A percentile compares a stretch with the other conserved stretches of the same genome.
phyloP scores from a whole-genome alignment of 2,329 filamentous ascomycete genomes.

The Westerdykella ornata region DNA sequence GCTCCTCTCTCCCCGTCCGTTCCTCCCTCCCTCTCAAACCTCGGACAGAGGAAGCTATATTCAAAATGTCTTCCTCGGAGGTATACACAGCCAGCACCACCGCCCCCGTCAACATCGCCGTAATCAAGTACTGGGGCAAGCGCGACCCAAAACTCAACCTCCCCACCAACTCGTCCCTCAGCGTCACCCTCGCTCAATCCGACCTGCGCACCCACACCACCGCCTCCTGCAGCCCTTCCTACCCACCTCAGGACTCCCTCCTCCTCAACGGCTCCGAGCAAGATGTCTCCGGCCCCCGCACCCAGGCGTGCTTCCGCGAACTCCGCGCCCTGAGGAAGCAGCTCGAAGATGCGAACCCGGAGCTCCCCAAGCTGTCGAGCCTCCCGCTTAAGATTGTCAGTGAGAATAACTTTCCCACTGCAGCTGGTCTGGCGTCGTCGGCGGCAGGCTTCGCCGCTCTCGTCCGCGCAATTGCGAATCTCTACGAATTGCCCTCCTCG shows the following conservation, averaged over 20 bases:
- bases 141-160: constrained; percentile 89
- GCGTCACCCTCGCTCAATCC: constrained; percentile 88
- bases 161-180: constrained; percentile 95
- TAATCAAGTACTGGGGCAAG: constrained; percentile 99
- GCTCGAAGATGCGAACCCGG: constrained; percentile 64
- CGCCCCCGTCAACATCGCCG: constrained; percentile 94
- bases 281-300: constrained; percentile 79
- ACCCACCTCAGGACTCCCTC: constrained; percentile 61
- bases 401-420: constrained; percentile 98
- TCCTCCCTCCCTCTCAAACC: constrained; percentile 1
- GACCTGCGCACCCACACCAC: constrained; percentile 95
- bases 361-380: constrained; percentile 73
- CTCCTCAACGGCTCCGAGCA: constrained; percentile 77
- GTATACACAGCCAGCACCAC: constrained; percentile 93
- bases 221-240: constrained; percentile 75
- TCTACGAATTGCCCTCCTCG: constrained; percentile 77
- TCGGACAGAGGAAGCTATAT: constrained; percentile 1
- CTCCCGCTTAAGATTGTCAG: constrained; percentile 80
- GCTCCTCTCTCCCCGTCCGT: constrained; percentile 14
- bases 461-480: constrained; percentile 79
- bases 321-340: constrained; percentile 69
- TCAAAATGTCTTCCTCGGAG: constrained; percentile 38
- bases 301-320: constrained; percentile 88
- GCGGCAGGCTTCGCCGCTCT: constrained; percentile 62
- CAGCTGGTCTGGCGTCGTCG: constrained; percentile 69